A percentile compares a stretch with the other conserved stretches of the same genome.
Conservation (phyloP, 371 early-diverging fungal species). For the Apophysomyces elegans region DNA sequence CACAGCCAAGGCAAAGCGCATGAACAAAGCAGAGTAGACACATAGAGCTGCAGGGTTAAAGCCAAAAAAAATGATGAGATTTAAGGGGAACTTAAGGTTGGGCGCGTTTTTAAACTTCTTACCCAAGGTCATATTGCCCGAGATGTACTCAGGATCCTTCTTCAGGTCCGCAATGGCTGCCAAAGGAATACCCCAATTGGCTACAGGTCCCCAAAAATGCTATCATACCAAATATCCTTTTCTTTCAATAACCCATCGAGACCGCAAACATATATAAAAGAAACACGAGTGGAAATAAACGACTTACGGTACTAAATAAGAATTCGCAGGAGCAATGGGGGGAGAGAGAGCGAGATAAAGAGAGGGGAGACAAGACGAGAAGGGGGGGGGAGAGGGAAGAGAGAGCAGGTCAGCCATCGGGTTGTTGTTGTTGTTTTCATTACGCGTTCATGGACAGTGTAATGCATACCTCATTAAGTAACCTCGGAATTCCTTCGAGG, state of each 20-base stretch:
- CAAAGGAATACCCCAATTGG: conserved; percentile 95
- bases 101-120: background rate
- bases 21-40: conserved; percentile 87
- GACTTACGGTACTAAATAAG: conserved; percentile 37
- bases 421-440: background rate
- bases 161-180: conserved; percentile 92
- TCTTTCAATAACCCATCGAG: too few species aligned
- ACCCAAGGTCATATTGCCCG: conserved; percentile 91
- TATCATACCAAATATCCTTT: conserved; percentile 16
- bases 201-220: conserved; percentile 91
- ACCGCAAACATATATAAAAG: too few species aligned
- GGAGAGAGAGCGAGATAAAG: too few species aligned
- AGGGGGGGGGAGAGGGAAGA: background rate
- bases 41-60: conserved; percentile 50
- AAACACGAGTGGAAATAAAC: too few species aligned
- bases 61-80: background rate
- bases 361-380: too few species aligned
- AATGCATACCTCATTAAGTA: conserved; percentile 76
- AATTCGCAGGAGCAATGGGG: background rate
- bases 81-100: background rate
- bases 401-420: background rate
- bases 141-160: conserved; percentile 90
- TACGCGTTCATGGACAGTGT: too few species aligned
- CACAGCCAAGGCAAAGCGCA: conserved; percentile 94
- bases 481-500: conserved; percentile 73